Base-by-base conservation (phyloP, 441 rosid genomes). In the Erodium chrysanthum region DNA sequence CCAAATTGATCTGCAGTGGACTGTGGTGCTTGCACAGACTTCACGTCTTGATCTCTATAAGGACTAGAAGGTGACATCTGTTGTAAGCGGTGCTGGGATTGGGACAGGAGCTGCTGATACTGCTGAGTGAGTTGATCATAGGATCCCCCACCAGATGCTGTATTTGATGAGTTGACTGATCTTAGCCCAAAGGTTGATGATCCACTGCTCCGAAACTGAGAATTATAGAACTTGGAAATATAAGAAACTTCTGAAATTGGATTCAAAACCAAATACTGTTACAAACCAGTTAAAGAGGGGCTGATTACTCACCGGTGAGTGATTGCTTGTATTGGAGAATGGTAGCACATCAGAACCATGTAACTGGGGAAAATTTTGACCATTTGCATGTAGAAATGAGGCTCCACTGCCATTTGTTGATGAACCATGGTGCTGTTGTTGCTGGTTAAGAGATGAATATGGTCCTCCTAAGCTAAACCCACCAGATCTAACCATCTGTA, bases 401-500 rank as follows among this genome's bases (percentile, higher is more conserved):
- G 84, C 85, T 44, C 96, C 44, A 68, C 86, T 77, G 74, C 87
- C 82, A 72, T 76, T 87, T 67, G 96, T 78, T 71, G 92, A 83
- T 50, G 90, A 80, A 81, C 87, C 92, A 46, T 88, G 98, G 83
- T 87, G 97, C 75, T 86, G 98, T 12, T 89, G 90, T 58, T 85
- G 97, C 54, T 54, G 54, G 33, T 31, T 37, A 78, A 90, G 92
- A 42, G 99, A 82, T 42, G 97, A 70, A 73, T 82, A 92, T 0
- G 87, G 66, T 66, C 87, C 92, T 60, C 90, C 94, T 50, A 89
- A 74, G 62, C 62, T 56, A 74, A 91, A 91, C 56, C 96, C 99
- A 50, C 88, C 79, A 60, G 96, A 85, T 74, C 98, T 88, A 50
- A 93, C 96, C 91, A 94, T 84, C 99, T 91, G 23, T 75, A 74